These are phyloP conservation scores for Climacium dendroides DNA, from an alignment of 225 moss, liverwort and hornwort genomes.

Conservation along the genomic window DNA sequence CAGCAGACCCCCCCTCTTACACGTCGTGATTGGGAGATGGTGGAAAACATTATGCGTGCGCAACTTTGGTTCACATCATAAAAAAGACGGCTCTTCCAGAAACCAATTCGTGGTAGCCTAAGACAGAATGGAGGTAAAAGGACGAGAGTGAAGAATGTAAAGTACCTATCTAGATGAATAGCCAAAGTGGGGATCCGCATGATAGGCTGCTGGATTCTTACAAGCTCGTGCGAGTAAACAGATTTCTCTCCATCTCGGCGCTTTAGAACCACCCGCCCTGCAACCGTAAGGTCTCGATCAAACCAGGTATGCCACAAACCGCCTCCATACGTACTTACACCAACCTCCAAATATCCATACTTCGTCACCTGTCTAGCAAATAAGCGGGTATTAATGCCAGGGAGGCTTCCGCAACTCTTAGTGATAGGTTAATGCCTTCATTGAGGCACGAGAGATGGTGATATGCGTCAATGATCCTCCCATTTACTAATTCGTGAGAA, in stretches of 20 bases:
- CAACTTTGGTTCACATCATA: background rate
- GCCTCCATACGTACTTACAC: slow-evolving; percentile 86
- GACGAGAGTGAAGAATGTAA: background rate
- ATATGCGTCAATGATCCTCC: background rate
- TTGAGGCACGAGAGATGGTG: background rate
- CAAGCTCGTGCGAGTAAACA: slow-evolving; percentile 74
- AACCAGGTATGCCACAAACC: slow-evolving; percentile 99
- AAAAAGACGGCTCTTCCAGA: background rate
- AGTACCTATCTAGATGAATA: slow-evolving; percentile 77
- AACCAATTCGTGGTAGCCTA: background rate
- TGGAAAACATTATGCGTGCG: background rate
- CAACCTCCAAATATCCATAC: slow-evolving; percentile 79
- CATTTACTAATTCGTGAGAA: background rate
- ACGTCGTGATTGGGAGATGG: background rate
- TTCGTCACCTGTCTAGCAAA: slow-evolving; percentile 46
- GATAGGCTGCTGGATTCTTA: slow-evolving; percentile 66
- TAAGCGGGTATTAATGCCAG: background rate
- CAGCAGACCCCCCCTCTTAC: background rate
- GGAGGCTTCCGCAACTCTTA: background rate
- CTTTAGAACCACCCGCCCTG: slow-evolving; percentile 84
- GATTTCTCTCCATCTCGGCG: slow-evolving; percentile 23
- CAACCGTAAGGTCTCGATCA: slow-evolving; percentile 87
- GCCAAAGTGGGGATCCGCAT: slow-evolving; percentile 89
- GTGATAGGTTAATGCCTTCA: background rate
- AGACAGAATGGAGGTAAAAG: background rate